Evolutionary conservation across 1,139 yeast genomes (phyloP).

Genomic region (Trichomonascaceae sp.): DNA sequence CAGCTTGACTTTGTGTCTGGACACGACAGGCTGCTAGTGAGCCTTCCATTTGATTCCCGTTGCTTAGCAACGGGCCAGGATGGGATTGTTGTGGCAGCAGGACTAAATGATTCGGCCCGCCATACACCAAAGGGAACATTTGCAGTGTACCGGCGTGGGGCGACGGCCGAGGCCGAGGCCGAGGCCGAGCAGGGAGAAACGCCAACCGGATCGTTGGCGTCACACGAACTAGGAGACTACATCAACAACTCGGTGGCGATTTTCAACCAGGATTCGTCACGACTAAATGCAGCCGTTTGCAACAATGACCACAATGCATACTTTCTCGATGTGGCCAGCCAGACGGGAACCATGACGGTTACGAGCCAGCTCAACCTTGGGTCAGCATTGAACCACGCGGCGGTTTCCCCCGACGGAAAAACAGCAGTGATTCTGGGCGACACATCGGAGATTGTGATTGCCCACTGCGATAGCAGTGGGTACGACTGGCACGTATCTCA

Average conservation of each 20-base stretch:
- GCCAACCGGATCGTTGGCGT: constrained; percentile 33
- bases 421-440: constrained; percentile 49
- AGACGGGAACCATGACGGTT: constrained; percentile 32
- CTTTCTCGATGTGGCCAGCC: constrained; percentile 40
- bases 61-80: constrained; percentile 43
- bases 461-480: constrained; percentile 13
- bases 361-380: constrained; percentile 32
- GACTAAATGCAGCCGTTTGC: constrained; percentile 48
- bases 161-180: too few relatives aligned
- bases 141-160: constrained; percentile 41
- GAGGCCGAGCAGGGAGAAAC: too few relatives aligned
- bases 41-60: constrained; percentile 49
- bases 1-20: constrained; percentile 31
- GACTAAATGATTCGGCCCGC: constrained; percentile 30
- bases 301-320: constrained; percentile 71
- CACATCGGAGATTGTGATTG: constrained; percentile 30
- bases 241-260: constrained; percentile 74
- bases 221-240: constrained; percentile 59
- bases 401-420: constrained; percentile 45
- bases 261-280: constrained; percentile 24
- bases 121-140: constrained; percentile 37
- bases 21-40: constrained; percentile 28
- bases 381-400: constrained; percentile 45
- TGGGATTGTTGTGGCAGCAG: constrained; percentile 62
- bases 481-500: constrained; percentile 19